Conservation (phyloP, 1,139 yeast genomes). For the Magnusiomyces tetraspermus region DNA sequence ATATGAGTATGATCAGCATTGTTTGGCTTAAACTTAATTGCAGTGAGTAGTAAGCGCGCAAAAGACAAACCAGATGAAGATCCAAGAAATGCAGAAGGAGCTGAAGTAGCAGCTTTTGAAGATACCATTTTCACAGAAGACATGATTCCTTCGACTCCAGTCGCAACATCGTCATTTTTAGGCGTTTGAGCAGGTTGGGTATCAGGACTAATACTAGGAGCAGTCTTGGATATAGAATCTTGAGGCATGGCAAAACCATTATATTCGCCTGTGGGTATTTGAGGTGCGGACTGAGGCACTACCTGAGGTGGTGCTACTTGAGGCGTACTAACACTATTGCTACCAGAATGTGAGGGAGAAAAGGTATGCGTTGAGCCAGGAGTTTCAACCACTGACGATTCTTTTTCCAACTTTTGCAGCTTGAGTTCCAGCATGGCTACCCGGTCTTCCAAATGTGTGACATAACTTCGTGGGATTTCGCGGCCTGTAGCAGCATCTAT, state of each 20-base stretch:
- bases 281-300: no score
- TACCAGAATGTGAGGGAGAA: no score
- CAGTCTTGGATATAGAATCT: no score
- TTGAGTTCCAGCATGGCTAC: slow-evolving; percentile 47
- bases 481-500: slow-evolving; percentile 83
- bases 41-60: slow-evolving; percentile 67
- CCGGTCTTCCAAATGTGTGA: slow-evolving; percentile 60
- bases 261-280: no score
- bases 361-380: no score
- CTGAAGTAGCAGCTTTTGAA: slow-evolving; percentile 23
- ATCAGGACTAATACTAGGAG: no score
- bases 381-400: not conserved
- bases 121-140: slow-evolving; percentile 25
- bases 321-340: no score
- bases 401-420: slow-evolving; percentile 36
- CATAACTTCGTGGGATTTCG: slow-evolving; percentile 74
- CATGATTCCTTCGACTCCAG: slow-evolving; percentile 22
- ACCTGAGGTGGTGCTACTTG: no score
- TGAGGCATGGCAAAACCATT: no score
- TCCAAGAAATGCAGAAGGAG: slow-evolving; percentile 39
- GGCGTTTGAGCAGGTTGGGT: not conserved
- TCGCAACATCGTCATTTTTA: not conserved
- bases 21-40: slow-evolving; percentile 50
- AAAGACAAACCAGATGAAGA: slow-evolving; percentile 59
- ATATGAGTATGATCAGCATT: not conserved